Evolutionary conservation across 176 grass and related monocot genomes (phyloP).

Genomic region (Juncus inflexus): DNA sequence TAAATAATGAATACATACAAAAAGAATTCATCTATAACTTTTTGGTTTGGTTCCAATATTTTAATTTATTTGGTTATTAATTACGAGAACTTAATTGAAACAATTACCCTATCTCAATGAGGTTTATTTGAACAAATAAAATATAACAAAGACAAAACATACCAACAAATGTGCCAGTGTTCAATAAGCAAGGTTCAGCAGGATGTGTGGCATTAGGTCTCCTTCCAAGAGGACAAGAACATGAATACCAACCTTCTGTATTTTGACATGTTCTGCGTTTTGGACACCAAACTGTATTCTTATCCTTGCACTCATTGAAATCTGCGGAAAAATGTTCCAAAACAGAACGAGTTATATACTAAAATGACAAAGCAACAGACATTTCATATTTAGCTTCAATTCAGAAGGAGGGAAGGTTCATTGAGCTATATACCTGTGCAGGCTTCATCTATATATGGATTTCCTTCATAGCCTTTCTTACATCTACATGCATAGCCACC

Average conservation of each 20-base stretch:
- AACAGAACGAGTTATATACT: not conserved
- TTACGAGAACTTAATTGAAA: too few relatives aligned
- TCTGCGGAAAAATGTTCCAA: slow-evolving; percentile 1
- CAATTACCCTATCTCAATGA: too few relatives aligned
- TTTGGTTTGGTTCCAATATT: too few relatives aligned
- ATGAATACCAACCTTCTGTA: not conserved
- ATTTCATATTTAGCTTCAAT: not conserved
- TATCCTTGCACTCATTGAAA: slow-evolving; percentile 4
- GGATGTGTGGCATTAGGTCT: not conserved
- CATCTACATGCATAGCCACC: not conserved
- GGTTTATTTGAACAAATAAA: too few relatives aligned
- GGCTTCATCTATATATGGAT: not conserved
- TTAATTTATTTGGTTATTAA: too few relatives aligned
- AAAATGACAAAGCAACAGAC: not conserved
- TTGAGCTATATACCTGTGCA: slow-evolving; percentile 7
- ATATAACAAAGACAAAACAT: not conserved
- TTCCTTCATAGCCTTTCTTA: not conserved
- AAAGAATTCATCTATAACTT: too few relatives aligned
- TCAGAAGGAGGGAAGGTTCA: not conserved
- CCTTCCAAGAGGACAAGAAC: not conserved
- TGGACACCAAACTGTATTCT: not conserved
- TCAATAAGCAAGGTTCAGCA: too few relatives aligned
- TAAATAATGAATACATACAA: too few relatives aligned
- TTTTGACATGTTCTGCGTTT: not conserved
- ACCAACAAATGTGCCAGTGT: not conserved